phyloP scores from a whole-genome alignment of 345 rosid genomes.

The Syzygium grande region DNA sequence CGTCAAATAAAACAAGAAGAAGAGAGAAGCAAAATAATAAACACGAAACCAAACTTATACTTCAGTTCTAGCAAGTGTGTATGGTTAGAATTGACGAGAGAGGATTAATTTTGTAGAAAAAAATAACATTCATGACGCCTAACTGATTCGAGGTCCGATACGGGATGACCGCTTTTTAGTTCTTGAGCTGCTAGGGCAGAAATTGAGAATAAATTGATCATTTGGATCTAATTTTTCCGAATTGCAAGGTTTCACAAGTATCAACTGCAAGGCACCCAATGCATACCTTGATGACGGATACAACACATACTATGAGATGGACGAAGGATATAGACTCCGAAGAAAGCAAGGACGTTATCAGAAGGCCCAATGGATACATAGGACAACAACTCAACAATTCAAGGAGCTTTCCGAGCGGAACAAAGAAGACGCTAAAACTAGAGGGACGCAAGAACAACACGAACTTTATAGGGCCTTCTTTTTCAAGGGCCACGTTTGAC shows the following conservation, averaged over 20 bases:
- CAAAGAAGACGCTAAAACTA: conserved; percentile 6
- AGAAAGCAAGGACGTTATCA: background rate
- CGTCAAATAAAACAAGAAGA: no score
- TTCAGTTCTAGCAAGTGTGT: no score
- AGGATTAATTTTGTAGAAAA: no score
- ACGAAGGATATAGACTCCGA: conserved; percentile 1
- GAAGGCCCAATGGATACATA: no score
- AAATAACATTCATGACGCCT: no score
- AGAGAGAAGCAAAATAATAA: no score
- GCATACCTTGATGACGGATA: background rate
- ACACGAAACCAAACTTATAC: no score
- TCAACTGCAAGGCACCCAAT: conserved; percentile 3
- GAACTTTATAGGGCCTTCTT: conserved; percentile 6
- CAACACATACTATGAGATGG: background rate
- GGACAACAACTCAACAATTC: background rate
- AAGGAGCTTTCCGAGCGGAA: conserved; percentile 8
- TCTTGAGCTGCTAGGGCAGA: background rate
- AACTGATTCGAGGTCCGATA: background rate
- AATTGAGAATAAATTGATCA: background rate
- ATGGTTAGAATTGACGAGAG: no score
- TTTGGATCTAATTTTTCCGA: background rate
- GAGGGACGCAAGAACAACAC: background rate
- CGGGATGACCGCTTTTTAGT: background rate
- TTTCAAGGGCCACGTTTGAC: conserved; percentile 12
- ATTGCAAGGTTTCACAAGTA: conserved; percentile 9